These are phyloP conservation scores for Sporothrix schenckii DNA, from an alignment of 2,329 filamentous ascomycete species.

Conservation along the genomic window DNA sequence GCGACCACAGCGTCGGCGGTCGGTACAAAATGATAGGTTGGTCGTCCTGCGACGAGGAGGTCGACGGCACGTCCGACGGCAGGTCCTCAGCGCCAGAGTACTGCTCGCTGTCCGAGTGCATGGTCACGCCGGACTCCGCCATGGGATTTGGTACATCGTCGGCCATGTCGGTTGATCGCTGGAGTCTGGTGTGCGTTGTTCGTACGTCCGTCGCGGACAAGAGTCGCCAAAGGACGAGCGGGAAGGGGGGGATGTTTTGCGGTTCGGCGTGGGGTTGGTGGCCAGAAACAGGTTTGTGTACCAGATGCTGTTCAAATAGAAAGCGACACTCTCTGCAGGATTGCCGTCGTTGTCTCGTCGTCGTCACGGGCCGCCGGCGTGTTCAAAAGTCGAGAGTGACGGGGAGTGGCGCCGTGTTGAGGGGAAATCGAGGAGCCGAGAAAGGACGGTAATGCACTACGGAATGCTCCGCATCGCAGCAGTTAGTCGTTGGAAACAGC, in stretches of 20 bases:
- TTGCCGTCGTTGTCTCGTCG: not conserved
- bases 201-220: not conserved
- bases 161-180: slow-evolving; percentile 46
- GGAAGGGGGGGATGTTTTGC: too few relatives aligned
- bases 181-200: too few relatives aligned
- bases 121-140: slow-evolving; percentile 73
- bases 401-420: not conserved
- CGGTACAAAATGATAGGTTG: slow-evolving; percentile 81
- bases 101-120: slow-evolving; percentile 81
- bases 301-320: not conserved
- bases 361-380: slow-evolving; percentile 3
- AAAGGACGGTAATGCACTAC: slow-evolving; percentile 7
- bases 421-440: slow-evolving; percentile 14
- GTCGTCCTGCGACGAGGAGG: slow-evolving; percentile 43
- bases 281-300: too few relatives aligned
- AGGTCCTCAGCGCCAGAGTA: slow-evolving; percentile 70
- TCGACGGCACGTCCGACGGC: slow-evolving; percentile 61
- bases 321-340: not conserved
- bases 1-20: slow-evolving; percentile 82
- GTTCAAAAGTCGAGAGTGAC: not conserved
- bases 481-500: not conserved
- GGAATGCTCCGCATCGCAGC: slow-evolving; percentile 7
- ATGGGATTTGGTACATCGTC: slow-evolving; percentile 58
- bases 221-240: too few relatives aligned
- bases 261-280: too few relatives aligned